These are phyloP conservation scores for Colletotrichum plurivorum DNA, from an alignment of 2,329 filamentous ascomycete genomes.

Conservation along the genomic window DNA sequence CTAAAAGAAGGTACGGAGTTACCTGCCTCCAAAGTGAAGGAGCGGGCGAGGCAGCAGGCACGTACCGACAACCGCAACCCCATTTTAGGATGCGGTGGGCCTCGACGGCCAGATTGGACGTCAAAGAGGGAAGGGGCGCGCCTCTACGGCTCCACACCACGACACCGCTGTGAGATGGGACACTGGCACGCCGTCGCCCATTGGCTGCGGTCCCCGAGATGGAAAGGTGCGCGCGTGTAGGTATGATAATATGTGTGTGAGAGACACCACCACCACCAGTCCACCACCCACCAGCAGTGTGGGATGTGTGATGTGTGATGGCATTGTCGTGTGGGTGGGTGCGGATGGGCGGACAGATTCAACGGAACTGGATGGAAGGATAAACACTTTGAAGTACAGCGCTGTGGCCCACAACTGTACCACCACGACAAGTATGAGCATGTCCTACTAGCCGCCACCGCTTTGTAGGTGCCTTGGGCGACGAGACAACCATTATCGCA, in stretches of 20 bases:
- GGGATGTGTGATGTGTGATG: not conserved
- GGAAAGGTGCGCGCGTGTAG: not conserved
- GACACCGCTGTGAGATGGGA: constrained; percentile 25
- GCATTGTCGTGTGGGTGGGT: not conserved
- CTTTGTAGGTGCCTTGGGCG: not conserved
- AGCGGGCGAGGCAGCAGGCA: constrained; percentile 8
- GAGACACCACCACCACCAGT: too few relatives aligned
- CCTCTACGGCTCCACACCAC: constrained; percentile 6
- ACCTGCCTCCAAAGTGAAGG: constrained; percentile 16
- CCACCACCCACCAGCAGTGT: too few relatives aligned
- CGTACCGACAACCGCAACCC: constrained; percentile 18
- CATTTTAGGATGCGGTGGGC: constrained; percentile 10
- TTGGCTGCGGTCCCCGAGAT: constrained; percentile 16
- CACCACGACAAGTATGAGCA: too few relatives aligned
- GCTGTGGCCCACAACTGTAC: too few relatives aligned
- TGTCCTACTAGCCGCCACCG: too few relatives aligned
- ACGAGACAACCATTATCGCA: too few relatives aligned
- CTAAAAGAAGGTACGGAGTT: constrained; percentile 24
- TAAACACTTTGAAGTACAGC: not conserved
- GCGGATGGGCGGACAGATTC: not conserved
- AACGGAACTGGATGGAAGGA: constrained; percentile 1
- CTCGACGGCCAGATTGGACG: constrained; percentile 23
- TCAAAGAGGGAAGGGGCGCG: constrained; percentile 17
- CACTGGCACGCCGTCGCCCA: constrained; percentile 1
- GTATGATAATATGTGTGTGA: too few relatives aligned